A percentile compares a stretch with the other conserved stretches of the same genome.
Evolutionary conservation across 2,329 filamentous ascomycete species (phyloP).

Genomic region (Aspergillus costaricaensis): DNA sequence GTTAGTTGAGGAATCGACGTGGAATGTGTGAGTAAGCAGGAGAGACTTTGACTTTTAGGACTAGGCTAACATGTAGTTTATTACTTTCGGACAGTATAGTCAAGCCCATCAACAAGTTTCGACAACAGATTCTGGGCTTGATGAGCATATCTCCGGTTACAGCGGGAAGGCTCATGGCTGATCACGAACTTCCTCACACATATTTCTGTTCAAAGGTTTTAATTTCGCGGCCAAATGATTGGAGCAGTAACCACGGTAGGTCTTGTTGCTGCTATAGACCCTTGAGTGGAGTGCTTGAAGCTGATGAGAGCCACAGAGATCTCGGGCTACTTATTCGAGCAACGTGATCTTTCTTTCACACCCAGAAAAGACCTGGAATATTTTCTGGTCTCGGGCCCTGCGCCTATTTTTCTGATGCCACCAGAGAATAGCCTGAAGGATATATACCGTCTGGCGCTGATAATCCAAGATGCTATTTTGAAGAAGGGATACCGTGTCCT

Average conservation of each 20-base stretch:
- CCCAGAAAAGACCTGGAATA: neutral
- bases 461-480: neutral
- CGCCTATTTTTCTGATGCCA: neutral
- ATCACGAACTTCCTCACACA: neutral
- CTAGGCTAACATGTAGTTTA: too few relatives aligned
- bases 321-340: neutral
- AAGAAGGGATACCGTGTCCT: neutral
- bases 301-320: neutral
- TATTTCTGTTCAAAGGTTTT: conserved; percentile 5
- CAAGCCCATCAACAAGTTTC: neutral
- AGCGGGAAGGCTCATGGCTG: neutral
- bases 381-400: neutral
- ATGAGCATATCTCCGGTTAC: neutral
- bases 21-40: neutral
- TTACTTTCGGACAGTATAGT: too few relatives aligned
- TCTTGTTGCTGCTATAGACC: neutral
- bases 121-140: neutral
- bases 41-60: neutral
- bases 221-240: neutral
- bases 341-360: neutral
- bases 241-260: neutral
- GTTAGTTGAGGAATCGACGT: neutral
- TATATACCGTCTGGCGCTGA: neutral
- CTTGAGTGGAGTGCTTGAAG: too few relatives aligned
- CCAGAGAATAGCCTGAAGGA: neutral